Evolutionary conservation across 2,329 filamentous ascomycete genomes (phyloP), one percentile per base, ranked within the genome.

Genomic region (Aureobasidium namibiae): DNA sequence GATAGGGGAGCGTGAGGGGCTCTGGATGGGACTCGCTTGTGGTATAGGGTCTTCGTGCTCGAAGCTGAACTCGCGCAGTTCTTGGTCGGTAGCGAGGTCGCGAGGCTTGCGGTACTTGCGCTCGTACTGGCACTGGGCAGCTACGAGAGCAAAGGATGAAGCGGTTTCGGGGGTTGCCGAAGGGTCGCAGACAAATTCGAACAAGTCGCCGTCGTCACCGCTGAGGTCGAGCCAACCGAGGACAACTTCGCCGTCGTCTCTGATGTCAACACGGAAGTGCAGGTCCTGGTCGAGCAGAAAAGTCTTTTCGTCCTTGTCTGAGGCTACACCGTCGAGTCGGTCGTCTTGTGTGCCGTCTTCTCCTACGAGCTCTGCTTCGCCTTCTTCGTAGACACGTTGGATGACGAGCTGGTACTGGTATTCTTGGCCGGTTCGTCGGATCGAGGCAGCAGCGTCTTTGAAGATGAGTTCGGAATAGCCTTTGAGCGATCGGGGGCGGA

Each of bases 401-500:
- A 97, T 84, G 41, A 97, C 92, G 13, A 99, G 89, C 73, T 99
- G 94, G 72, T 97, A 99, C 69, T 99, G 92, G 69, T 89, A 96
- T 57, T 97, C 91, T 72, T 96, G 92, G 21, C 89, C 92, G 16
- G 94, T 97, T 64, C 90, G 86, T 64, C 95, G 88, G 69, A 99
- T 95, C 63, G 88, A 90, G 56, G 92, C 90, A 48, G 90, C 89
- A 39, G 91, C 88, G 84, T 99, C 94, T 74, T 94, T 96, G 81
- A 96, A 99, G 75, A 99, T 69, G 71, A 97, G 90, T 75, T 99
- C 94, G 1, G 92, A 96, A 73, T 96, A 97, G 65, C 94, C 94
- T 74, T 99, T 99, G 60, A 92, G 91, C 8, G 92, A 97, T 52
- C 90, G 83, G 11, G 94, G 94, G 67, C 94, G 89, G 67, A 99